phyloP scores from a whole-genome alignment of 2,329 filamentous ascomycete genomes.

The Cladosporium halotolerans region DNA sequence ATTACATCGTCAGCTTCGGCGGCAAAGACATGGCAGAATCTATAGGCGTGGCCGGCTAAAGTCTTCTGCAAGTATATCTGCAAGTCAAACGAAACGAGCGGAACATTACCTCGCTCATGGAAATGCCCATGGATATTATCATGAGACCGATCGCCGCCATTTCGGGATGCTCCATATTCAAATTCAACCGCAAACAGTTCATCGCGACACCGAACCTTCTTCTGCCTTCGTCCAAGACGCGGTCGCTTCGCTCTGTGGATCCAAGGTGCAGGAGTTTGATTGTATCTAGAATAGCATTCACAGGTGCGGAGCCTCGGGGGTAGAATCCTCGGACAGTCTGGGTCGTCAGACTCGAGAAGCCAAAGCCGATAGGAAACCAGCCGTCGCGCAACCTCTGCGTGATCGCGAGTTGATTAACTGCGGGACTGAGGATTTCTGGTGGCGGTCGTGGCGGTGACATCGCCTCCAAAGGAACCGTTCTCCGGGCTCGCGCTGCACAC shows the following conservation, averaged over 20 bases:
- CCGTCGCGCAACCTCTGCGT: constrained; percentile 4
- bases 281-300: constrained; percentile 4
- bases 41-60: too few species aligned
- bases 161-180: not conserved
- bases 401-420: constrained; percentile 3
- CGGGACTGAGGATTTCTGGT: not conserved
- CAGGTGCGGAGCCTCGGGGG: not conserved
- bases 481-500: too few species aligned
- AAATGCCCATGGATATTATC: constrained; percentile 1
- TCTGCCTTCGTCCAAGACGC: not conserved
- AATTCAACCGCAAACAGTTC: not conserved
- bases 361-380: constrained; percentile 2
- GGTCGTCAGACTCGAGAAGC: constrained; percentile 2
- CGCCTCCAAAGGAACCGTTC: too few species aligned
- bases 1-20: not conserved
- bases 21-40: not conserved
- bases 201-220: constrained; percentile 1
- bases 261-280: constrained; percentile 7
- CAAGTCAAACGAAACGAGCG: not conserved
- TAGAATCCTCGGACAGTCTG: not conserved
- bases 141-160: not conserved
- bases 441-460: not conserved
- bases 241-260: not conserved
- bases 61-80: too few species aligned
- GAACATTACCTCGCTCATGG: constrained; percentile 1